Conservation (phyloP, 1,284 basidiomycete genomes). For the Cryptococcus floricola region DNA sequence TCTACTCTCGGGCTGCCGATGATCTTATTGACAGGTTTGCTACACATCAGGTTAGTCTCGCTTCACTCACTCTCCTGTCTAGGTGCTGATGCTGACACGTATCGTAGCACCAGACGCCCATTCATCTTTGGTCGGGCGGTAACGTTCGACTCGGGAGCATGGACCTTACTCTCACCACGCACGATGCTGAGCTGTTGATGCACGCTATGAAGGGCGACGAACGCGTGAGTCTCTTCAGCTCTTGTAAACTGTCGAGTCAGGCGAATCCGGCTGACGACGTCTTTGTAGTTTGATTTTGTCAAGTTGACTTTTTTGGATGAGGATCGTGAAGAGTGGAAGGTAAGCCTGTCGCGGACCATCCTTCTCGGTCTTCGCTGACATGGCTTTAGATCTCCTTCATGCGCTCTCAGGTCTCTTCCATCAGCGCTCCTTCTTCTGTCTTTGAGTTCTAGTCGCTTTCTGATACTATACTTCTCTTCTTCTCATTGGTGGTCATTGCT, state of each 20-base stretch:
- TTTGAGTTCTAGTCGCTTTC: conserved; percentile 10
- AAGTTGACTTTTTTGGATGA: conserved; percentile 29
- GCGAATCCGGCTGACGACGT: background rate
- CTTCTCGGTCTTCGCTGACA: background rate
- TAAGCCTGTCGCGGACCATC: conserved; percentile 5
- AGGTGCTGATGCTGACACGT: background rate
- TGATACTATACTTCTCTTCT: too few species aligned
- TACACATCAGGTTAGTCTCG: conserved; percentile 24
- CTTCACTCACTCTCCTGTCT: background rate
- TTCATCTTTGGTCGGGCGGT: conserved; percentile 43
- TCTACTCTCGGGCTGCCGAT: conserved; percentile 25
- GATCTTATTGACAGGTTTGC: conserved; percentile 37
- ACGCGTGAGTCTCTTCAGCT: conserved; percentile 22
- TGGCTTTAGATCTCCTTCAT: conserved; percentile 30
- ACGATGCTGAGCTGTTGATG: conserved; percentile 31
- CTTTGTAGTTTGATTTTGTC: conserved; percentile 33
- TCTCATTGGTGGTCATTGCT: too few species aligned
- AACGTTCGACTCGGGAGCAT: conserved; percentile 34
- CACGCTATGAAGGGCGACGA: conserved; percentile 25
- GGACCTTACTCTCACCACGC: conserved; percentile 30
- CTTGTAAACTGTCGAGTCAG: background rate
- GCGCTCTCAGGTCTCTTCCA: conserved; percentile 10
- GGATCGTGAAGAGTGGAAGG: conserved; percentile 45
- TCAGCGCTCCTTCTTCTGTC: conserved; percentile 14
- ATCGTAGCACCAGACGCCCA: conserved; percentile 22